These are phyloP conservation scores for Gossypium gossypioides DNA, from an alignment of 441 rosid species.

Conservation along the genomic window DNA sequence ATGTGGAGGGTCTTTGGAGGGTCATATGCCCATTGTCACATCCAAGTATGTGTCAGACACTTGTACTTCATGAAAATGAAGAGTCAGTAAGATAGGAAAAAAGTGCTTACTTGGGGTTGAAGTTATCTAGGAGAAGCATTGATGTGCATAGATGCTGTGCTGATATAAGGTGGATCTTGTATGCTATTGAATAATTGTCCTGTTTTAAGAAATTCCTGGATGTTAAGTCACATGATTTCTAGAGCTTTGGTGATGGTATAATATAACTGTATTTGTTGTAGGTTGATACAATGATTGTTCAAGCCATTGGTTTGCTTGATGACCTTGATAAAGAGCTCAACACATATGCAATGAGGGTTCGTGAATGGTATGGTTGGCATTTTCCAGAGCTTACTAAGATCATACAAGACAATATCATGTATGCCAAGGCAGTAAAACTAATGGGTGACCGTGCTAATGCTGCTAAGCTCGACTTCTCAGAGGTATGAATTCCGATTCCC, in stretches of 20 bases:
- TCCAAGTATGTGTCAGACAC: no score
- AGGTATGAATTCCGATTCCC: constrained; percentile 28
- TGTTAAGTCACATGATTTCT: background rate
- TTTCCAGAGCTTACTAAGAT: constrained; percentile 93
- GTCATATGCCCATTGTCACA: no score
- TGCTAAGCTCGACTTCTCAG: constrained; percentile 79
- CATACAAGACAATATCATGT: constrained; percentile 65
- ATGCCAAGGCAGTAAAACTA: constrained; percentile 76
- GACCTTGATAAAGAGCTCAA: constrained; percentile 91
- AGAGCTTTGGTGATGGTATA: background rate
- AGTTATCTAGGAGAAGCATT: background rate
- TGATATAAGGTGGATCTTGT: background rate
- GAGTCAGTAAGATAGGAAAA: background rate
- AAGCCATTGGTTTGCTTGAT: constrained; percentile 82
- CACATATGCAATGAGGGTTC: constrained; percentile 81
- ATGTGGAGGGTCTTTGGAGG: no score
- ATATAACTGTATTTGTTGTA: constrained; percentile 15
- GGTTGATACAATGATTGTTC: constrained; percentile 94
- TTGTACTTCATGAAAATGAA: background rate
- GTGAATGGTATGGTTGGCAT: constrained; percentile 99
- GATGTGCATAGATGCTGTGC: background rate
- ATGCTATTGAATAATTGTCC: background rate
- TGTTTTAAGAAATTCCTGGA: background rate
- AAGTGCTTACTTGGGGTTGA: background rate
- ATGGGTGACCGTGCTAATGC: constrained; percentile 77